Evolutionary conservation across 2,329 filamentous ascomycete species (phyloP), one percentile per base, ranked within the genome.

Genomic region (Celoporthe dispersa): DNA sequence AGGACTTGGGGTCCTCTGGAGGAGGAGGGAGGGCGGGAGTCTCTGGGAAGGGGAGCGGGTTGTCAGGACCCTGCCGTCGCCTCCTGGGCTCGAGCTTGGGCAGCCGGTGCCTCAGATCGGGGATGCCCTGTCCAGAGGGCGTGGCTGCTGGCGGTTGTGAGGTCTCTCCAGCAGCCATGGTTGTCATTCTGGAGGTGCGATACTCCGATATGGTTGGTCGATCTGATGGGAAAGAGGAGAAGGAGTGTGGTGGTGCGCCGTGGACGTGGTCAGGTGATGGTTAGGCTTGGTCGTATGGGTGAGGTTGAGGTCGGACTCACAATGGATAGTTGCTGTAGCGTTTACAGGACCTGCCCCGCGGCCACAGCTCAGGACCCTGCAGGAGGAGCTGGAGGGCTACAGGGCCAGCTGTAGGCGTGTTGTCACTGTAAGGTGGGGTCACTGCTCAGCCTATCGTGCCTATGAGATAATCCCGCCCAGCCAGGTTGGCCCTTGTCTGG

Each of bases 11-110:
- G 72, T 89, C 86, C 19, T 71, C 69, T 70, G 91, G 90, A 25
- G 91, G 90, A 62, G 88, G 80, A 44, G 93, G 90, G 11, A 98
- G 86, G 53, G 85, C 78, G 63, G 94, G 94, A 37, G 94, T 97
- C 74, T 87, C 85, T 71, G 94, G 94, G 61, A 92, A 84, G 72
- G 94, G 91, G 35, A 83, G 81, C 37, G 84, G 82, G 75, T 88
- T 91, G 60, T 85, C 78, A 37, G 84, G 80, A 72, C 82, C 79
- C 71, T 82, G 77, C 71, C 86, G 84, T 71, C 87, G 85, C 71
- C 85, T 85, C 70, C 91, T 87, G 39, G 91, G 89, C 76, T 91
- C 86, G 71, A 94, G 84, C 77, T 89, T 92, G 41, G 91, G 91
- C 57, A 93, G 85, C 71, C 83, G 85, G 75, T 87, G 81, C 76